phyloP scores from a whole-genome alignment of 805 yeast species.

The Yarrowia divulgata region DNA sequence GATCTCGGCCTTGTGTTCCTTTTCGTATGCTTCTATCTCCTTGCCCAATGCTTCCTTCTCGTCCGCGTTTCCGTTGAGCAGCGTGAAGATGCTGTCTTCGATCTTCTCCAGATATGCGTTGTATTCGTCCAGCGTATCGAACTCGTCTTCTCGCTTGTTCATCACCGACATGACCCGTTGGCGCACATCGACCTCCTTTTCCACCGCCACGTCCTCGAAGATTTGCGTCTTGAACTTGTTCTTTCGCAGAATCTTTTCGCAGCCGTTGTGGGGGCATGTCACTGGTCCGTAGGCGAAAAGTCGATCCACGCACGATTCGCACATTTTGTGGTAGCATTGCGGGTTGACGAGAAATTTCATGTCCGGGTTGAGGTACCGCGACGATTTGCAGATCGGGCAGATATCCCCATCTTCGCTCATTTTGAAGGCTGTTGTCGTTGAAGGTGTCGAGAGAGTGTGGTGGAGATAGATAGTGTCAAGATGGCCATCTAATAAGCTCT shows the following conservation, averaged over 20 bases:
- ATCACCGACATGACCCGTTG: conserved; percentile 76
- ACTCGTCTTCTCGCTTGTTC: conserved; percentile 81
- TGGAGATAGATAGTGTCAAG: not conserved
- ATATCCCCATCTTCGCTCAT: conserved; percentile 59
- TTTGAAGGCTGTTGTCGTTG: conserved; percentile 1
- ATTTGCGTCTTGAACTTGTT: conserved; percentile 90
- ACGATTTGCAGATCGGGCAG: conserved; percentile 98
- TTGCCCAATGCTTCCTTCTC: conserved; percentile 64
- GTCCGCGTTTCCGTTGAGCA: conserved; percentile 72
- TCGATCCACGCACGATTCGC: conserved; percentile 94
- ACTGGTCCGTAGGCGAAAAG: conserved; percentile 95
- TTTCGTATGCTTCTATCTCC: conserved; percentile 67
- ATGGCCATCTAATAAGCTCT: not conserved
- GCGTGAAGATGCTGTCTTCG: conserved; percentile 79
- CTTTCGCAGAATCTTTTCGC: conserved; percentile 85
- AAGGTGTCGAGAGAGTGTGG: not conserved
- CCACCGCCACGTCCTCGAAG: conserved; percentile 89
- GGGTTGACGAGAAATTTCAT: conserved; percentile 92
- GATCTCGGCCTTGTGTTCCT: conserved; percentile 75
- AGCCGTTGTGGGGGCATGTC: conserved; percentile 92
- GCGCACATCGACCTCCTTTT: conserved; percentile 90
- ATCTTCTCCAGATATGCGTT: conserved; percentile 83
- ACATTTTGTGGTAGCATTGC: conserved; percentile 97
- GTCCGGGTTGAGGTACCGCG: conserved; percentile 90
- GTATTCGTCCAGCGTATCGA: conserved; percentile 63